Evolutionary conservation across 2,329 filamentous ascomycete genomes (phyloP), one percentile per base, ranked within the genome.

Genomic region (Trichoderma sp.): DNA sequence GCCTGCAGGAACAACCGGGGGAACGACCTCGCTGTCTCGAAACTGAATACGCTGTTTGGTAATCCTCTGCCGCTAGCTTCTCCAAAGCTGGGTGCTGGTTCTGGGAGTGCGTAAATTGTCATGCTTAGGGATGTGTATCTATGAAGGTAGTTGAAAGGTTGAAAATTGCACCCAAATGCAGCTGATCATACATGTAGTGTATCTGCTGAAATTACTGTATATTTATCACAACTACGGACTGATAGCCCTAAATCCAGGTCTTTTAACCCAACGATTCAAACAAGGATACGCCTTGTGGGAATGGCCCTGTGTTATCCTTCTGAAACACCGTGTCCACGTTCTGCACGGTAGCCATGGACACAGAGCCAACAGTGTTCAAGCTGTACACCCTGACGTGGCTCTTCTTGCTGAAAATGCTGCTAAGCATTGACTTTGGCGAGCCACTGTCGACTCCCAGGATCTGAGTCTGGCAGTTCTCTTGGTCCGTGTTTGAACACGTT

Each of bases 381-480:
- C 69, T 72, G 39, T 68, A 72, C 19, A 72, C 29, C 61, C 68
- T 70, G 8, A 72, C 22, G 13, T 70, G 42, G 2, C 42, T 48
- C 42, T 48, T 48, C 42, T 48, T 48, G 42, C 42, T 48, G 42
- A 48, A 48, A 48, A 48, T 48, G 19, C 42, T 67, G 35, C 13
- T 35, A n/a, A 29, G 27, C 10, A 29, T 2, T 0, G 50, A 54
- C 37, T 53, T 70, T 27, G 68, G n/a, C 34, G 27, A 7, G 50
- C 50, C 25, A 17, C 50, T 29, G 2, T 71, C 57, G 19, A 67
- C 22, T 6, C 71, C 32, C 8, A 72, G n/a, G 12, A 50, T 37
- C 5, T 68, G 65, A 29, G 63, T 5, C 37, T 75, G 74, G 61
- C 74, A 76, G 48, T 60, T 48, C 17, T 74, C 60, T 2, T 60